Percentiles rank a stretch among this genome's conserved stretches.
Conservation (phyloP, 2,329 filamentous ascomycete genomes). For the Fusarium tricinctum region DNA sequence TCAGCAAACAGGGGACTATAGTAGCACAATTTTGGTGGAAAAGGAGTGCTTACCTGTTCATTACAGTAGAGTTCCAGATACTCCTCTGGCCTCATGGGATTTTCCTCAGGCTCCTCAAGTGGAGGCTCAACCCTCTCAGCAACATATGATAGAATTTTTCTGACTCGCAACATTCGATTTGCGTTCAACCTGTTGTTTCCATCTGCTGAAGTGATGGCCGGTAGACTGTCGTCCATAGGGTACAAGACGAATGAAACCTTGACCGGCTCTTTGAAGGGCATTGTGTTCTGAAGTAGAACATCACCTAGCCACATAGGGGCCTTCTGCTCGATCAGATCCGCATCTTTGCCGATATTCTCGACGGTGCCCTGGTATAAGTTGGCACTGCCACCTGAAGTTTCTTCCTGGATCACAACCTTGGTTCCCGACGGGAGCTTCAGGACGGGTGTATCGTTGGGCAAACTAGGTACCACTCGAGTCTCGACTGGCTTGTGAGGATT, state of each 20-base stretch:
- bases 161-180: conserved; percentile 94
- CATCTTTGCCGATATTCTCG: conserved; percentile 79
- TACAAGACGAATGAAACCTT: conserved; percentile 96
- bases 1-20: conserved; percentile 17
- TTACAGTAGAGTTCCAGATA: conserved; percentile 97
- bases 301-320: conserved; percentile 95
- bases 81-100: conserved; percentile 83
- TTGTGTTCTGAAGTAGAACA: conserved; percentile 83
- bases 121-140: conserved; percentile 88
- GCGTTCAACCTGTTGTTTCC: conserved; percentile 93
- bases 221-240: conserved; percentile 78
- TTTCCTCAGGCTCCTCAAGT: conserved; percentile 69
- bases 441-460: conserved; percentile 81
- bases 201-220: conserved; percentile 79
- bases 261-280: conserved; percentile 88
- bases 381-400: conserved; percentile 76
- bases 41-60: conserved; percentile 76
- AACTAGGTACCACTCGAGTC: conserved; percentile 75
- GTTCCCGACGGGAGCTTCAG: conserved; percentile 78
- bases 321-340: conserved; percentile 85
- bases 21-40: neutral
- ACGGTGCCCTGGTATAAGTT: conserved; percentile 95
- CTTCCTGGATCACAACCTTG: conserved; percentile 78
- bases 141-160: conserved; percentile 93
- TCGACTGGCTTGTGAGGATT: conserved; percentile 68